A percentile compares a stretch with the other conserved stretches of the same genome.
phyloP scores from a whole-genome alignment of 2,329 filamentous ascomycete genomes.

The Apiospora hydei region DNA sequence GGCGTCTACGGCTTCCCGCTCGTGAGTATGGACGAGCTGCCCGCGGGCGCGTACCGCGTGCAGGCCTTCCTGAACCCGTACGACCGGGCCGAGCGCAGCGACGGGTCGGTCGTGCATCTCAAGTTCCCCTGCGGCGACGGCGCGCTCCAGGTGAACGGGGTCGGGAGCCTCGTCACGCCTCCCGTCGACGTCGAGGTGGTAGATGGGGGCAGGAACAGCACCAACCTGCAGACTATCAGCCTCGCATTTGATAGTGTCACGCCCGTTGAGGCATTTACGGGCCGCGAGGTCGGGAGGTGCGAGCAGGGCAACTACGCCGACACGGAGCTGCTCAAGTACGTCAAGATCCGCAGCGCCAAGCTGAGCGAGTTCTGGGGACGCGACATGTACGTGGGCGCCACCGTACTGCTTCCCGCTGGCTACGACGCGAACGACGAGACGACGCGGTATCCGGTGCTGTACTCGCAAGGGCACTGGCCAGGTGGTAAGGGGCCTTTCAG shows the following conservation, averaged over 20 bases:
- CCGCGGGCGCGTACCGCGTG: constrained; percentile 32
- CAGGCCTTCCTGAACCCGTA: constrained; percentile 35
- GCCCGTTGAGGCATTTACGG: constrained; percentile 27
- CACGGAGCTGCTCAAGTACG: constrained; percentile 32
- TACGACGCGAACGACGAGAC: constrained; percentile 31
- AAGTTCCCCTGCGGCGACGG: constrained; percentile 36
- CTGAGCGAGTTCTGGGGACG: constrained; percentile 34
- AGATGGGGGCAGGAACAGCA: no score
- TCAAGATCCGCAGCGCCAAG: constrained; percentile 34
- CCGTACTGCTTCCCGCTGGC: constrained; percentile 33
- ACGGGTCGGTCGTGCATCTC: constrained; percentile 32
- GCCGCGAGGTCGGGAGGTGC: constrained; percentile 33
- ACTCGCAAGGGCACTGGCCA: constrained; percentile 34
- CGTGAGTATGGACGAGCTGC: constrained; percentile 30
- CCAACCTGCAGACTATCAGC: constrained; percentile 4
- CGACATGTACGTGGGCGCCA: constrained; percentile 37
- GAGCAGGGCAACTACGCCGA: constrained; percentile 35
- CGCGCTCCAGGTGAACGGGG: constrained; percentile 31
- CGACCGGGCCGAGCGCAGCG: constrained; percentile 30
- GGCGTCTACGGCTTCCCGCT: constrained; percentile 33
- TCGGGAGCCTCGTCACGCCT: constrained; percentile 32
- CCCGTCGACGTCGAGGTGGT: constrained; percentile 31
- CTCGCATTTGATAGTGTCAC: constrained; percentile 32
- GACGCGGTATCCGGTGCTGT: constrained; percentile 34
- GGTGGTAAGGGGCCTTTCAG: constrained; percentile 29